Evolutionary conservation across 441 rosid genomes (phyloP), one percentile per base, ranked within the genome.

Genomic region (Mallotus japonicus): DNA sequence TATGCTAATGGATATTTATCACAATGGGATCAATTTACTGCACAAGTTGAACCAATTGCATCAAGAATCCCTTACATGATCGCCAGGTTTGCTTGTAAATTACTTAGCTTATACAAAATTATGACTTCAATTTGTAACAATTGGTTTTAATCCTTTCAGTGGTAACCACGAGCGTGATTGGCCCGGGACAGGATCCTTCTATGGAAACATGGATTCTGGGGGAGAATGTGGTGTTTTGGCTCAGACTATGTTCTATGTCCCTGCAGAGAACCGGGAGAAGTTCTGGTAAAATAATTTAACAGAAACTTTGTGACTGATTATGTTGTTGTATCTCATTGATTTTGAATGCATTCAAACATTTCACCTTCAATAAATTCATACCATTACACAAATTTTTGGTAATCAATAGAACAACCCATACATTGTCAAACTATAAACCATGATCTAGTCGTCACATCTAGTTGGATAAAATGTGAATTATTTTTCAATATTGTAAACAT

Each of bases 151-250:
- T 73, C 46, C 49, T 79, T 83, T 46, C 80, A 92, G 98, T 9
- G 96, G 96, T 37, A 92, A 92, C 83, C 98, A 92, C 71, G 96
- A 92, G 73, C 92, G 98, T 34, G 96, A 90, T 83, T 92, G 96
- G 96, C 92, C 96, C 1, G 81, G 88, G 76, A 80, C 93, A 6
- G 96, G 93, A 74, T 92, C 96, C 46, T 92, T 92, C 83, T 90
- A 90, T 63, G 80, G 78, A 4, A 78, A 75, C 79, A 60, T 40
- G 68, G 98, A 92, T 80, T 92, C 96, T 55, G 98, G 98, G 53
- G 96, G 98, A 76, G 97, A 92, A 76, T 90, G 97, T 9, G 96
- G 97, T 67, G 96, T 89, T 67, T 82, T 87, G 82, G 91, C 95
- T 15, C 92, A 92, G 84, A 89, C 92, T 49, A 90, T 89, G 93